Evolutionary conservation across 352 stramenopile genomes (phyloP), one percentile per base, ranked within the genome.

Genomic region (Pythium rhizo-oryzae): DNA sequence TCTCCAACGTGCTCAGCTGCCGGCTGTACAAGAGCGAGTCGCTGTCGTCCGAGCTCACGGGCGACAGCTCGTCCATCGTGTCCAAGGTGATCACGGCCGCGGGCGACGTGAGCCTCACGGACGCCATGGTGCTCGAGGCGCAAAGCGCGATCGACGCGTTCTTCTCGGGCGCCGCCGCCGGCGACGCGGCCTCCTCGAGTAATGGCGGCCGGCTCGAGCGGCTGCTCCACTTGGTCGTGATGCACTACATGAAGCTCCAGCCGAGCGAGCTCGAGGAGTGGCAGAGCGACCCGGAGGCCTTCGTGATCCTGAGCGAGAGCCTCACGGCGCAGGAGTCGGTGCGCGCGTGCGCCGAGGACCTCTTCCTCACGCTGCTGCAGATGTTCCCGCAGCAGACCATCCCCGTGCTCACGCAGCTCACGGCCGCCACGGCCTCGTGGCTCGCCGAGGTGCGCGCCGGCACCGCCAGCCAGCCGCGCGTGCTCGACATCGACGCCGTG

Each of bases 341-440:
- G n/a, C 87, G 89, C 18, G 81, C 82, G 3, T 89, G 83, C 43
- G 89, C 87, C 11, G 89, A 96, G 59, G 91, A 95, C 30, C 74
- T 95, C 41, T 94, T 94, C 61, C 71, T 96, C 44, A 94, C 85
- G 8, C 59, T 96, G 23, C 62, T 96, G 28, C 87, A 96, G 70
- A 84, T 82, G 52, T 93, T 84, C 47, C 83, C 83, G 0, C 69
- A 87, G 13, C 70, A 89, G 35, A 90, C 82, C 24, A 87, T 91
- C 35, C 82, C 87, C n/a, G 74, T 81, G 23, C 67, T 94, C 41
- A 93, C 77, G 28, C 74, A 90, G 46, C 85, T 93, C 76, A 92
- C 84, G 1, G 71, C 82, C 1, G 70, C 63, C 30, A 76, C 83
- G 12, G 81, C 84, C 1, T 59, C 73, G 21, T 92, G 74, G 74